A percentile compares a stretch with the other conserved stretches of the same genome.
These are phyloP conservation scores for Pseudonectria buxi DNA, from an alignment of 2,329 filamentous ascomycete genomes.

Conservation along the genomic window DNA sequence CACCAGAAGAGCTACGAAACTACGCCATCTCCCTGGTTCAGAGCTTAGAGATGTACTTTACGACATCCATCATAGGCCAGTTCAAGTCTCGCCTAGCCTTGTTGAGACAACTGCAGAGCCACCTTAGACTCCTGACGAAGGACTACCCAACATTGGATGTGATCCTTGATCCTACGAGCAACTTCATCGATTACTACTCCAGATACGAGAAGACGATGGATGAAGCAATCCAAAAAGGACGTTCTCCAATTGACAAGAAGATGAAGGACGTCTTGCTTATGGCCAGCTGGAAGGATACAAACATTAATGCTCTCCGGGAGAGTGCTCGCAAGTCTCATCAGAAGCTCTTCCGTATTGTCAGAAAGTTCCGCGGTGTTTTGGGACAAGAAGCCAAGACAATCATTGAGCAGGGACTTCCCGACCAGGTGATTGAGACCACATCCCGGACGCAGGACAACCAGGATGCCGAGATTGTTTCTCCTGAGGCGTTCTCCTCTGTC, in stretches of 20 bases:
- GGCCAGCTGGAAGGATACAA: constrained; percentile 97
- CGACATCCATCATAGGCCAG: constrained; percentile 73
- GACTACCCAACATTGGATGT: constrained; percentile 53
- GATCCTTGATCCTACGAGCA: constrained; percentile 60
- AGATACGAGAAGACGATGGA: constrained; percentile 62
- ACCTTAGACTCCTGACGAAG: constrained; percentile 54
- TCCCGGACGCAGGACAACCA: constrained; percentile 2
- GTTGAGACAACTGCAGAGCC: constrained; percentile 56
- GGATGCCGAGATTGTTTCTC: constrained; percentile 5
- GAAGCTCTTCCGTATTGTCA: constrained; percentile 84
- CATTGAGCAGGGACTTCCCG: constrained; percentile 52
- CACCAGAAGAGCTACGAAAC: constrained; percentile 49
- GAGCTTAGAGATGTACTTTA: constrained; percentile 73
- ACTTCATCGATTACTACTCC: constrained; percentile 70
- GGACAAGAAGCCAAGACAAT: constrained; percentile 67
- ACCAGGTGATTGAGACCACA: constrained; percentile 30
- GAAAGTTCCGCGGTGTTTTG: constrained; percentile 79
- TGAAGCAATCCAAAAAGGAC: constrained; percentile 60
- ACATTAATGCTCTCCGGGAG: constrained; percentile 80
- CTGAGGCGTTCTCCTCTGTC: constrained; percentile 13
- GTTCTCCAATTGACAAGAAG: constrained; percentile 73
- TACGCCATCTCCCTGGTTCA: constrained; percentile 66
- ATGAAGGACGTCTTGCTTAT: constrained; percentile 90
- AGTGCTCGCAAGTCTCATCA: constrained; percentile 86
- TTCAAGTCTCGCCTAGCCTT: constrained; percentile 66